Evolutionary conservation across 768 basidiomycete genomes (phyloP), one percentile per base, ranked within the genome.

Genomic region (Lactarius sanguifluus): DNA sequence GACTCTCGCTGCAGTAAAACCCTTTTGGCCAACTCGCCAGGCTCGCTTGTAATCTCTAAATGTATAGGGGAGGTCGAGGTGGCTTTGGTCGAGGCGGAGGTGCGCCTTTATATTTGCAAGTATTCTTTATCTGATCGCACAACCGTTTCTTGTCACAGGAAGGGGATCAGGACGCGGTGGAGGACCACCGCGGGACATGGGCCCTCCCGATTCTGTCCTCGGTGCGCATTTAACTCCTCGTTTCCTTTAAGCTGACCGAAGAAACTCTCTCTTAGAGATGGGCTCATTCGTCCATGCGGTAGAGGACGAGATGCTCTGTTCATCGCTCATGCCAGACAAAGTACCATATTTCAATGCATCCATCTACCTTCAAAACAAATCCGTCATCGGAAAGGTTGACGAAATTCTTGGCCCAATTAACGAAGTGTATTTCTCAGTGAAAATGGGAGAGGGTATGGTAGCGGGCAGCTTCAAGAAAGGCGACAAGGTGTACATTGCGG

Each of bases 351-450:
- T 99, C 85, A 99, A 99, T 77, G 96, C 96, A 0, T 96, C 96
- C 58, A 94, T 98, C 75, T 98, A 96, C 77, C 85, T 98, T 61
- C 89, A 93, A 81, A 97, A 98, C 78, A 98, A 97, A 79, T 92
- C 94, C 12, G 83, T 86, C 70, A 94, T 98, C 68, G 96, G 97
- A 68, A 98, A 97, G 79, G 91, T 99, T 50, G 97, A 99, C 78
- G 97, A 99, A 78, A 98, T 99, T 71, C 85, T 99, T n/a, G 97
- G 97, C 2, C 96, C 97, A 18, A 96, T 99, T 76, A 99, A 97
- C 75, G 94, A 98, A 76, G 95, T 98, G 65, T 98, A 87, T 78
- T 98, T 99, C 75, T 96, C 95, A 3, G 85, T 99, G 70, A 99
- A 98, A 81, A 97, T 98, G 91, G 86, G 89, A 23, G 89, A 92